These are phyloP conservation scores for Arthroderma sp. DNA, from an alignment of 2,329 filamentous ascomycete genomes.

Conservation along the genomic window DNA sequence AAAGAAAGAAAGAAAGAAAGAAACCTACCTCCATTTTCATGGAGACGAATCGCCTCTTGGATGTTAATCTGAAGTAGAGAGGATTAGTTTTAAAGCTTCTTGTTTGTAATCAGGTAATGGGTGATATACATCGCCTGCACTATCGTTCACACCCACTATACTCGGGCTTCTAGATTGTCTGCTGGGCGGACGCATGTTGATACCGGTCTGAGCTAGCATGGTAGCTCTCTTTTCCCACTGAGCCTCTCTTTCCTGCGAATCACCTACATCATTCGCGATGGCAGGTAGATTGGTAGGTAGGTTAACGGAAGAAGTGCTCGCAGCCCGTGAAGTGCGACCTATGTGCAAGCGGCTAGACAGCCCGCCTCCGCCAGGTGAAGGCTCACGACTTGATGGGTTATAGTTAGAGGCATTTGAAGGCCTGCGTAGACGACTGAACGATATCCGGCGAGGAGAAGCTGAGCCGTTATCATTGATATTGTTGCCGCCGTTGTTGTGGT, in stretches of 20 bases:
- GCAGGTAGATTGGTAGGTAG: slow-evolving; percentile 70
- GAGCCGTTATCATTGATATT: slow-evolving; percentile 7
- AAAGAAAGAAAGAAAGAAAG: background rate
- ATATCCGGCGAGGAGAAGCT: slow-evolving; percentile 13
- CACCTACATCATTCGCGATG: slow-evolving; percentile 42
- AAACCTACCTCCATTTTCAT: slow-evolving; percentile 57
- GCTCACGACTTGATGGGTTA: background rate
- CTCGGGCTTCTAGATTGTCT: slow-evolving; percentile 21
- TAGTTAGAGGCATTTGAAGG: slow-evolving; percentile 10
- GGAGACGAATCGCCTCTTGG: slow-evolving; percentile 86
- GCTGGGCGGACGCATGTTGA: slow-evolving; percentile 21
- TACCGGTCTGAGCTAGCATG: slow-evolving; percentile 55
- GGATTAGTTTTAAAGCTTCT: background rate
- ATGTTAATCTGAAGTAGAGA: slow-evolving; percentile 44
- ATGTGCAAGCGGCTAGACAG: slow-evolving; percentile 62
- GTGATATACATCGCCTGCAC: slow-evolving; percentile 22
- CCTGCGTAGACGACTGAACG: slow-evolving; percentile 23
- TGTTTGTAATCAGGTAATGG: background rate
- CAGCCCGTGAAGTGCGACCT: slow-evolving; percentile 35
- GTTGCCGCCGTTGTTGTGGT: slow-evolving; percentile 5
- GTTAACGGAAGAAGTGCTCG: slow-evolving; percentile 50
- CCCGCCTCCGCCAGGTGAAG: slow-evolving; percentile 13
- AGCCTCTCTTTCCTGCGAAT: slow-evolving; percentile 47
- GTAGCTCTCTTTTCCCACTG: slow-evolving; percentile 91
- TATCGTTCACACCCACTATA: slow-evolving; percentile 18